Evolutionary conservation across 345 rosid species (phyloP).

Genomic region (Populus deltoides): DNA sequence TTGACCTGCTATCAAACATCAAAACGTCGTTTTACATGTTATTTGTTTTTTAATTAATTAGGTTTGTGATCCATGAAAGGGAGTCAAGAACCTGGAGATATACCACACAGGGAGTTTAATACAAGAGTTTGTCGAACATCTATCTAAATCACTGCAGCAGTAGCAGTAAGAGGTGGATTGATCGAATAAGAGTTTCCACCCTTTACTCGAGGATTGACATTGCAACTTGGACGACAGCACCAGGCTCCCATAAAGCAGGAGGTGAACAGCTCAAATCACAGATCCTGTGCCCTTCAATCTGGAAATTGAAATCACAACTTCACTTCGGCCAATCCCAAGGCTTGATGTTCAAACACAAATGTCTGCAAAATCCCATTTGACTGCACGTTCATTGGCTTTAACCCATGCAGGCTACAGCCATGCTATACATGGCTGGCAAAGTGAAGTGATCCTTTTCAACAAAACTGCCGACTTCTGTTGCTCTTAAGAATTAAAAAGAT

Average conservation of each 20-base stretch:
- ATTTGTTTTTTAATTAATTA: neutral
- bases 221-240: constrained; percentile 10
- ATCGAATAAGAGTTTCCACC: neutral
- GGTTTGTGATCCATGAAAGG: neutral
- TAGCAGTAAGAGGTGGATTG: neutral
- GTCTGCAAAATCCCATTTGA: neutral
- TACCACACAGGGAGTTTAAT: neutral
- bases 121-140: neutral
- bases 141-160: neutral
- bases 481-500: too few species aligned
- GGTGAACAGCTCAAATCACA: constrained; percentile 6
- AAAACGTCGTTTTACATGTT: neutral
- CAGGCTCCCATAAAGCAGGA: neutral
- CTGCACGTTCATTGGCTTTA: neutral
- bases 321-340: neutral
- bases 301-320: constrained; percentile 8
- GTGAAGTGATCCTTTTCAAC: too few species aligned
- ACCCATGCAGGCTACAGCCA: too few species aligned
- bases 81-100: neutral
- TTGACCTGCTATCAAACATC: too few species aligned
- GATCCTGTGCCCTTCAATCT: neutral
- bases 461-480: too few species aligned
- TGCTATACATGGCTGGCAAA: too few species aligned
- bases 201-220: constrained; percentile 10
- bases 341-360: neutral